Evolutionary conservation across 495 filamentous ascomycete genomes (phyloP).

Genomic region (Penicillium canariense): DNA sequence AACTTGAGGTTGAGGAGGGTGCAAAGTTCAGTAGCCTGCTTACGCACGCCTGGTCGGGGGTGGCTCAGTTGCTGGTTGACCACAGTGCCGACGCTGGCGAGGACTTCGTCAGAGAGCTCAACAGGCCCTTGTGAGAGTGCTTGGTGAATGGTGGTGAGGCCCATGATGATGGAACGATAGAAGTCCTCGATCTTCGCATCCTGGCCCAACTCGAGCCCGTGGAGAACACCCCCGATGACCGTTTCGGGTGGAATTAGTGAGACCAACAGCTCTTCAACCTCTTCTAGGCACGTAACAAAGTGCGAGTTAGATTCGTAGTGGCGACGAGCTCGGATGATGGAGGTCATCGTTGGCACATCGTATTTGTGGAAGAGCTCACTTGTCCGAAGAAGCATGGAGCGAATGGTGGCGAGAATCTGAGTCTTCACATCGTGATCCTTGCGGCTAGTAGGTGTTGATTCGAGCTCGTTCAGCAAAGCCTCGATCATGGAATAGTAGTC

Average conservation of each 20-base stretch:
- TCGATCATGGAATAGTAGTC: conserved; percentile 71
- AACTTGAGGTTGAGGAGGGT: conserved; percentile 69
- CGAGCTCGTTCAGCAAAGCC: conserved; percentile 73
- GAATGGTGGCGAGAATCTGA: conserved; percentile 78
- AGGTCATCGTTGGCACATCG: conserved; percentile 61
- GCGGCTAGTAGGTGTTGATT: conserved; percentile 43
- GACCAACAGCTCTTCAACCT: conserved; percentile 55
- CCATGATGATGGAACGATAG: conserved; percentile 50
- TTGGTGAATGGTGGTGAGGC: conserved; percentile 30
- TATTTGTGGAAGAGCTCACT: conserved; percentile 61
- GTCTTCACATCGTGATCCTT: conserved; percentile 67
- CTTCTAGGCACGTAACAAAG: conserved; percentile 56
- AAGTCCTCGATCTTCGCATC: conserved; percentile 30
- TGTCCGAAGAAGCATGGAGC: conserved; percentile 69
- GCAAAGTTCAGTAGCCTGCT: conserved; percentile 74
- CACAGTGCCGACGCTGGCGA: conserved; percentile 49
- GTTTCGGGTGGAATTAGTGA: conserved; percentile 42
- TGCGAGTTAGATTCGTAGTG: conserved; percentile 53
- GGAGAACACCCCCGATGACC: conserved; percentile 42
- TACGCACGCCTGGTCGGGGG: conserved; percentile 72
- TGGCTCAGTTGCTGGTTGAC: conserved; percentile 64
- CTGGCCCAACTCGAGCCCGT: conserved; percentile 35
- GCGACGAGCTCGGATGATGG: conserved; percentile 63
- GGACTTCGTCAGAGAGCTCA: conserved; percentile 26
- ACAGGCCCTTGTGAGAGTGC: conserved; percentile 18